Percentiles rank a stretch among this genome's conserved stretches.
These are phyloP conservation scores for Jackrogersella minutella DNA, from an alignment of 495 filamentous ascomycete genomes.

Conservation along the genomic window DNA sequence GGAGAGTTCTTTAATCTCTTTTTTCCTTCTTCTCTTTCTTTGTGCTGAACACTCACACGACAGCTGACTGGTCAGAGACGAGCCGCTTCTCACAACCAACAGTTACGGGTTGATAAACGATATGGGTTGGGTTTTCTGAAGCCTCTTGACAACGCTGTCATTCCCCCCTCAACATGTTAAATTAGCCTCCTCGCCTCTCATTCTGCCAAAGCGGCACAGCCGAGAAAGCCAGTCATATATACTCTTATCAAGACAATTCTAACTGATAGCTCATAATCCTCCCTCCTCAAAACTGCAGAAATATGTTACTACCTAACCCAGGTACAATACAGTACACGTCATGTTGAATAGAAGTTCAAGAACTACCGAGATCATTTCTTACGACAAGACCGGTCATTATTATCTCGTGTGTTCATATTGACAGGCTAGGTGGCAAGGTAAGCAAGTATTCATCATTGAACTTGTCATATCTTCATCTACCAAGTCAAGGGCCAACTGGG, in stretches of 20 bases:
- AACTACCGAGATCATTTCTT: too few species aligned
- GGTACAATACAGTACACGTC: too few species aligned
- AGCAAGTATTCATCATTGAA: background rate
- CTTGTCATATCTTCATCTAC: background rate
- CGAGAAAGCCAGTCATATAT: background rate
- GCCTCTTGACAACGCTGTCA: background rate
- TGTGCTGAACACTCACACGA: background rate
- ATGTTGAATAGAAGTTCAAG: too few species aligned
- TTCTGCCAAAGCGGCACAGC: conserved; percentile 25
- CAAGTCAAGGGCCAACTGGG: too few species aligned
- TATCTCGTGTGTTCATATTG: too few species aligned
- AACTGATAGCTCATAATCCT: background rate
- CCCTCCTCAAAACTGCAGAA: background rate
- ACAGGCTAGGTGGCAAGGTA: too few species aligned
- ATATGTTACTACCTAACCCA: background rate
- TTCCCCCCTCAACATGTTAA: conserved; percentile 1
- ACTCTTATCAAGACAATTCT: background rate
- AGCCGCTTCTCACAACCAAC: background rate
- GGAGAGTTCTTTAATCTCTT: conserved; percentile 10
- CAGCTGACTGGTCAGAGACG: conserved; percentile 2
- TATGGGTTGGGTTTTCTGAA: conserved; percentile 16
- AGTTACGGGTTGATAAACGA: conserved; percentile 2
- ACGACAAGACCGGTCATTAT: too few species aligned
- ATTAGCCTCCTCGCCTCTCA: conserved; percentile 13
- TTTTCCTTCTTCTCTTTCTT: too few species aligned